phyloP scores from a whole-genome alignment of 225 moss, liverwort and hornwort genomes.

The Pseudisothecium myosuroides region DNA sequence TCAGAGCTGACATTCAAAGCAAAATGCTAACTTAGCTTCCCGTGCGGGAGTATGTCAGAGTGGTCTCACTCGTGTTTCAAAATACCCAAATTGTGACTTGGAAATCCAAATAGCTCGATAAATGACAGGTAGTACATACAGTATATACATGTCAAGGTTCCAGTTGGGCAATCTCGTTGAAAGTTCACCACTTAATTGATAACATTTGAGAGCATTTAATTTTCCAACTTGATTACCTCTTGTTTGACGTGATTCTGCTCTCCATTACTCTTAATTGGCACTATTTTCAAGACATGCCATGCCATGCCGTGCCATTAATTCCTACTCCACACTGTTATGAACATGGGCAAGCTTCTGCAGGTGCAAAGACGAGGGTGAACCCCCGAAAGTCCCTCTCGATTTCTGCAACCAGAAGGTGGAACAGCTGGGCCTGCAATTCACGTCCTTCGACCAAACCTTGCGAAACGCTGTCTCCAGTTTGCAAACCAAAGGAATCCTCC shows the following conservation, averaged over 20 bases:
- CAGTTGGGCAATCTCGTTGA: not conserved
- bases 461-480: conserved; percentile 8
- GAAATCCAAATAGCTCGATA: not conserved
- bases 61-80: not conserved
- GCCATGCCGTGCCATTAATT: not conserved
- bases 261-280: not conserved
- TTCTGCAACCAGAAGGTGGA: conserved; percentile 25
- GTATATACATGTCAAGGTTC: not conserved
- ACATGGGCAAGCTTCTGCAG: not conserved
- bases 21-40: not conserved
- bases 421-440: conserved; percentile 27
- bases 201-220: not conserved
- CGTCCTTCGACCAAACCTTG: conserved; percentile 15
- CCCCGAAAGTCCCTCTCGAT: not conserved
- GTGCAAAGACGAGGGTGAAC: conserved; percentile 14
- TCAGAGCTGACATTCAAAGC: not conserved
- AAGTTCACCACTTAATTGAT: not conserved
- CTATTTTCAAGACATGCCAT: not conserved
- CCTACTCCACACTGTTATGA: not conserved
- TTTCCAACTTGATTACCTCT: not conserved
- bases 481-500: not conserved
- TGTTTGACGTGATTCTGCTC: not conserved
- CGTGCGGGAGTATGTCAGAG: not conserved
- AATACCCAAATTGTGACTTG: not conserved
- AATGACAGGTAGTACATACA: not conserved